phyloP scores from a whole-genome alignment of 306 rosid genomes.

The Rubus idaeus region DNA sequence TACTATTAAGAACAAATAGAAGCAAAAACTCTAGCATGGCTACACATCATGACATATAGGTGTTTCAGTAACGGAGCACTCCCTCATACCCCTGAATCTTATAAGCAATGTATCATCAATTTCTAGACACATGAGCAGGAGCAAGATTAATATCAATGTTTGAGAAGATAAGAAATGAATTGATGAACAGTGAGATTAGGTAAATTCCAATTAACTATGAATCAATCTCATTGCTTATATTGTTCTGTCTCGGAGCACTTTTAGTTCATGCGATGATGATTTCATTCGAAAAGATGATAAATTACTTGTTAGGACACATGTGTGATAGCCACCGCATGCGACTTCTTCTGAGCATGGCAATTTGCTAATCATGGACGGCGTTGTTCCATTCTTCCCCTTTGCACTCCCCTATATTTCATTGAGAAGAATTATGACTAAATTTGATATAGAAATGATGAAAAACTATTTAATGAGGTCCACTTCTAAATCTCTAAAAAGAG shows the following conservation, averaged over 20 bases:
- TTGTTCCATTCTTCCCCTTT: conserved; percentile 44
- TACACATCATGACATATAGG: background rate
- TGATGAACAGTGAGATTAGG: background rate
- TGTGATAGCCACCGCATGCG: conserved; percentile 96
- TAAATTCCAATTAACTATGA: background rate
- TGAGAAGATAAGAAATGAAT: background rate
- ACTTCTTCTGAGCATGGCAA: conserved; percentile 74
- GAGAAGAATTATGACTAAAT: conserved; percentile 16
- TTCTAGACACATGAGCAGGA: background rate
- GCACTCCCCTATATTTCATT: conserved; percentile 47
- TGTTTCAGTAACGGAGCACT: background rate
- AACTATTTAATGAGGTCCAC: background rate
- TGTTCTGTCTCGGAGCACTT: background rate
- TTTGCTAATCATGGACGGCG: conserved; percentile 50
- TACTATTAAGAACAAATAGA: background rate
- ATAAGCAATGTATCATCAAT: background rate
- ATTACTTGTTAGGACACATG: conserved; percentile 82
- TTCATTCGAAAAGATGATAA: conserved; percentile 20
- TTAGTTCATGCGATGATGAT: background rate
- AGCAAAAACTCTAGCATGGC: background rate
- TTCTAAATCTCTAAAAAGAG: background rate
- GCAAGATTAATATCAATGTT: background rate
- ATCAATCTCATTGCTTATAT: background rate
- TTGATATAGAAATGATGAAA: background rate
- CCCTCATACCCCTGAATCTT: background rate